Evolutionary conservation across 768 basidiomycete species (phyloP).

Genomic region (Suillus weaverae): DNA sequence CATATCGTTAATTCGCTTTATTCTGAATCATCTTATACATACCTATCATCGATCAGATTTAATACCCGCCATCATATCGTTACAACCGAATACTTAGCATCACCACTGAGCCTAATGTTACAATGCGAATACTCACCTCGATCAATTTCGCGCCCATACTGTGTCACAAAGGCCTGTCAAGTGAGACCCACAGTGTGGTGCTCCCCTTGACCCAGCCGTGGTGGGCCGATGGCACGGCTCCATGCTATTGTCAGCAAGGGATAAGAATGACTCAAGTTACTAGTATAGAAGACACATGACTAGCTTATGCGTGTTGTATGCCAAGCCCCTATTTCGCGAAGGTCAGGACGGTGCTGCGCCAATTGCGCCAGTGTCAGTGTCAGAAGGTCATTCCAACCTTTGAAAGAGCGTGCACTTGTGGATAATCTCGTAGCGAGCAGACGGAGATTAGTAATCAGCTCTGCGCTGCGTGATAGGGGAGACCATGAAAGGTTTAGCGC

Average conservation of each 20-base stretch:
- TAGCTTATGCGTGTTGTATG: neutral
- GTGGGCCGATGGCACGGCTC: neutral
- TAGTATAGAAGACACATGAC: neutral
- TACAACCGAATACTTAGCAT: slow-evolving; percentile 22
- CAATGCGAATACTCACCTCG: slow-evolving; percentile 1
- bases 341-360: neutral
- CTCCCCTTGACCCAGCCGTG: neutral
- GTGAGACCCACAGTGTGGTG: neutral
- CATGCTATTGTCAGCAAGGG: neutral
- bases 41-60: slow-evolving; percentile 28
- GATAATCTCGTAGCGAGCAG: neutral
- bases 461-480: neutral
- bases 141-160: neutral
- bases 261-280: neutral
- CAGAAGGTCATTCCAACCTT: neutral
- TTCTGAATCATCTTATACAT: slow-evolving; percentile 27
- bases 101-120: slow-evolving; percentile 3
- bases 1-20: slow-evolving; percentile 33
- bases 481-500: neutral
- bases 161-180: neutral
- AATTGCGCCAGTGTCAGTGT: neutral
- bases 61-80: slow-evolving; percentile 31
- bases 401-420: neutral
- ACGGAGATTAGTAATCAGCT: neutral
- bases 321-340: neutral